These are phyloP conservation scores for Baorangia bicolor DNA, from an alignment of 768 basidiomycete genomes.

Conservation along the genomic window DNA sequence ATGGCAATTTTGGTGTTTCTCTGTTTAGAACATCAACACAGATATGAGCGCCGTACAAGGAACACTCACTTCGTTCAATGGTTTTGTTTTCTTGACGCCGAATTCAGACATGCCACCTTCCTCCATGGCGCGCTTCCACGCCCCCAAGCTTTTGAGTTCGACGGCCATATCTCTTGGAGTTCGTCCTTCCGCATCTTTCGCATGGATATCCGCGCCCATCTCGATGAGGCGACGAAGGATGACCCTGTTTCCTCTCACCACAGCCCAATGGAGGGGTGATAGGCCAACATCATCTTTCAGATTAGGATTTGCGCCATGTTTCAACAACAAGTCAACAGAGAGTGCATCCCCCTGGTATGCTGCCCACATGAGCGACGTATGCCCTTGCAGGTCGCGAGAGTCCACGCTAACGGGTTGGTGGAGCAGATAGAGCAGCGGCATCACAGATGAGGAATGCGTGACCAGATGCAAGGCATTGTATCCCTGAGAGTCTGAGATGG, in stretches of 20 bases:
- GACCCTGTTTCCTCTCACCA: constrained; percentile 88
- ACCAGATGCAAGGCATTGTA: constrained; percentile 96
- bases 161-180: constrained; percentile 94
- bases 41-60: background rate
- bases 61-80: constrained; percentile 66
- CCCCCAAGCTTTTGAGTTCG: constrained; percentile 86
- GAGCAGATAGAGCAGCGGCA: constrained; percentile 89
- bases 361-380: constrained; percentile 98
- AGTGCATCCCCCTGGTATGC: constrained; percentile 98
- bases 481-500: constrained; percentile 86
- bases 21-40: constrained; percentile 35
- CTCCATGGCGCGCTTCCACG: constrained; percentile 86
- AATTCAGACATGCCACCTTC: constrained; percentile 84
- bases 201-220: constrained; percentile 78
- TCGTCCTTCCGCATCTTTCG: constrained; percentile 80
- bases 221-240: constrained; percentile 85
- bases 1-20: constrained; percentile 81
- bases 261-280: constrained; percentile 94
- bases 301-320: constrained; percentile 80
- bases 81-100: constrained; percentile 62
- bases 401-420: constrained; percentile 95
- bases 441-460: constrained; percentile 91
- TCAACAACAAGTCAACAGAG: constrained; percentile 85
- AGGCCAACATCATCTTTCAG: constrained; percentile 80
- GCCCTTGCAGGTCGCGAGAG: constrained; percentile 85